Base-by-base conservation (phyloP, 1,284 basidiomycete genomes). In the Trametes polyzona region DNA sequence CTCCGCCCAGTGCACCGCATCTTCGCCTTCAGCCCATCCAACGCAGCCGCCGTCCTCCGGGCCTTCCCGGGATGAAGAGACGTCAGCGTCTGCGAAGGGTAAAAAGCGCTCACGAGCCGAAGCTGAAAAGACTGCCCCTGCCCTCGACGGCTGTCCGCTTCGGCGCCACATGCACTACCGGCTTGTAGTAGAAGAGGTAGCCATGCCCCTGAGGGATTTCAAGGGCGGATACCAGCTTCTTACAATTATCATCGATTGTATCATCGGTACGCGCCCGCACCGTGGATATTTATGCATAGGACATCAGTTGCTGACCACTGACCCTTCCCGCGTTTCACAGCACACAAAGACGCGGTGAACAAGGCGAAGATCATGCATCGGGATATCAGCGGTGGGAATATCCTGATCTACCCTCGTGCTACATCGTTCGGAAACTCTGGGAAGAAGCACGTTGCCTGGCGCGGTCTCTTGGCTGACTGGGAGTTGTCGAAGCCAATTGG, bases 171-270 rank as follows among this genome's bases (percentile, higher is more conserved):
- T 21, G 17, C 57, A 58, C 24, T 53, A 53, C 23, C 47, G 57
- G 12, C n/a, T 58, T 1, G 57, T 54, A 1, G 57, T 50, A 8
- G 29, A 53, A 33, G 57, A 58, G 32, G 47, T 58, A 8, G 52
- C 32, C 2, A 37, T 54, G 16, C 52, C 51, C 1, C 33, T 58
- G 8, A 27, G 14, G 6, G 32, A 48, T 4, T 37, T 55, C 33
- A 12, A 16, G 23, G 21, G 26, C 17, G 46, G 39, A 17, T 5
- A n/a, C 12, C 36, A 55, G 14, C 30, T 55, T 5, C 35, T 47
- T 3, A 12, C 7, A 9, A 8, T 47, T 8, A 19, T 47, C 3
- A 5, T 19, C 11, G 27, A 40, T 23, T 54, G 52, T 27, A 12
- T 47, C 14, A 24, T 23, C n/a, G 44, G 44, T 47, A 33, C 14